phyloP scores from a whole-genome alignment of 2,329 filamentous ascomycete genomes.

The Penicillium brasilianum region DNA sequence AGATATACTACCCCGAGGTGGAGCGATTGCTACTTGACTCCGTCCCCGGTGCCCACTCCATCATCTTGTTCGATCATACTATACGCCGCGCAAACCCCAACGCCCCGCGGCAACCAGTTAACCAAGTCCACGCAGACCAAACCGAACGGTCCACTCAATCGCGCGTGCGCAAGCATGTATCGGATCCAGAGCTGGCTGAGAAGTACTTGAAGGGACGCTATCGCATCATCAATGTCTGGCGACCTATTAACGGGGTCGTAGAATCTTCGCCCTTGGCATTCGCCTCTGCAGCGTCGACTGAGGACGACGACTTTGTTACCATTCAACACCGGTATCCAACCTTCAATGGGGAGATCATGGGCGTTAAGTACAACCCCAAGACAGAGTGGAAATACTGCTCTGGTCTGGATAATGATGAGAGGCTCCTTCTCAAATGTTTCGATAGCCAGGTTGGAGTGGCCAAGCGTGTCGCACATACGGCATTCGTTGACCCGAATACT shows the following conservation, averaged over 20 bases:
- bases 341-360: constrained; percentile 2
- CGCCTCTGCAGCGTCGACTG: not conserved
- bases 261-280: not conserved
- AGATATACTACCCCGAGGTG: constrained; percentile 65
- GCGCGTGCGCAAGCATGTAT: constrained; percentile 66
- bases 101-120: constrained; percentile 67
- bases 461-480: not conserved
- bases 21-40: constrained; percentile 61
- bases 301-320: not conserved
- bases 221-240: constrained; percentile 74
- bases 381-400: not conserved
- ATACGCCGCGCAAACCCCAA: constrained; percentile 63
- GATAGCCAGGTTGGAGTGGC: not conserved
- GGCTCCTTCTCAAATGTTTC: not conserved
- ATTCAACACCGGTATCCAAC: constrained; percentile 3
- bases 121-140: constrained; percentile 74
- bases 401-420: not conserved
- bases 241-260: constrained; percentile 56
- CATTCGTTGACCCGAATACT: not conserved
- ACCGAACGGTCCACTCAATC: constrained; percentile 66
- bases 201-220: constrained; percentile 63
- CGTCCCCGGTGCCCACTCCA: constrained; percentile 61
- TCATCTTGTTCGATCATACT: constrained; percentile 75
- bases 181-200: constrained; percentile 59
- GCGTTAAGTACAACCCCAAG: not conserved